Base-by-base conservation (phyloP, 768 basidiomycete genomes). In the Thelephora ganbajun region DNA sequence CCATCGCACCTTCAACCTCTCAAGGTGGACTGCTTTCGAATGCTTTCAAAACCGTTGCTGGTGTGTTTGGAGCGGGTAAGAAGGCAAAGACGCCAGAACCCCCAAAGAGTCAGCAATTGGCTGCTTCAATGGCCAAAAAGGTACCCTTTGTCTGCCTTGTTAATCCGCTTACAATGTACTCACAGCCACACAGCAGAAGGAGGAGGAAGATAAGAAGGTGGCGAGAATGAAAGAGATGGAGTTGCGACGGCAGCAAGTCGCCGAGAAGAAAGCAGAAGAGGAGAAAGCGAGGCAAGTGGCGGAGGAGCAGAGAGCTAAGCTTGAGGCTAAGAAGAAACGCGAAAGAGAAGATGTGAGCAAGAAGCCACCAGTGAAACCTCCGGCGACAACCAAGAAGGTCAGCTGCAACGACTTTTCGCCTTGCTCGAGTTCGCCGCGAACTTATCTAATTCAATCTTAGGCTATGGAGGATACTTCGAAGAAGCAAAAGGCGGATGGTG, bases 61-160 rank as follows among this genome's bases (percentile, higher is more conserved):
- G 67, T 50, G 75, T 84, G 49, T 66, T 87, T 47, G 78, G 83
- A 6, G 72, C 71, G 6, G 67, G 70, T 50, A 89, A 84, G 68
- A 89, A 86, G 59, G 69, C 60, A 37, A 83, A 83, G 55, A 69
- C 77, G 6, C 51, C 55, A 6, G 83, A 87, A 57, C 60, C 53
- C 2, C 76, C 88, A 36, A 91, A 89, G 68, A 86, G 81, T 43
- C 59, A 91, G 26, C 84, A 88, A 57, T 72, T 81, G 51, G 89
- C 91, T 13, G 84, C 87, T 0, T 75, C 74, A 14, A 86, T 79
- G 2, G 89, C 88, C 2, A 93, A 89, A 69, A 94, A 83, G 81
- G 92, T 91, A 14, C n/a, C 68, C 57, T 9, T 9, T 23, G 33
- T 12, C 26, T 41, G 41, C 14, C 35, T 46, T 45, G 30, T 41